Base-by-base conservation (phyloP, 108 stramenopile genomes). In the Aurantiochytrium sp. region DNA sequence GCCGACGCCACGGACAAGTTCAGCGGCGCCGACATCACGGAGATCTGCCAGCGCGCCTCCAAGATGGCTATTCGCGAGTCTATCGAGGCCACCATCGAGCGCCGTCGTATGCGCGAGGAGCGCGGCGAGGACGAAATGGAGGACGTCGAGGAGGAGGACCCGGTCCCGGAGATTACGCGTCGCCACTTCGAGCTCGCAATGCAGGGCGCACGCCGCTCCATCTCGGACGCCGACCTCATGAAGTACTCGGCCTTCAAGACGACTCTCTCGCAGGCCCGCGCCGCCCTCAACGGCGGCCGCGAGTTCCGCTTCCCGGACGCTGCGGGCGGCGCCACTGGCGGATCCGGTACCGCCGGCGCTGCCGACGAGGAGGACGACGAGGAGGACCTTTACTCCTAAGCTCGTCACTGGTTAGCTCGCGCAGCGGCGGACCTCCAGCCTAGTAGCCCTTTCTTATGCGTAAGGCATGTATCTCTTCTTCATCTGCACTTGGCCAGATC, bases 21-120 rank as follows among this genome's bases (percentile, higher is more conserved):
- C 90, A 99, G 98, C n/a, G 99, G 99, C 54, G 99, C 99, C 31
- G 99, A 99, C 92, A 93, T 99, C 54, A 99, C 99, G 5, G 98
- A 99, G 94, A 99, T 99, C 87, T 99, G 99, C 89, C 99, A 99
- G 93, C 93, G 95, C 6, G 98, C 99, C 6, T 98, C 98, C 89
- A 99, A 99, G 93, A 86, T 98, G 68, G 99, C 98, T 65, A 98
- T 99, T 93, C 95, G 99, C 42, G 97, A 99, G 93, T 96, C 96
- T 87, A 98, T 99, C 89, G 96, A 97, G 91, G 94, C 96, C 55
- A 97, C 98, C 89, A 96, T 98, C 90, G 98, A 99, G 92, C 95
- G 97, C 30, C 94, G 96, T 53, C 94, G 96, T 31, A 94, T 98
- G 89, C 93, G 94, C 55, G 96, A 95, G 37, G 98, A 98, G 89